Base-by-base conservation (phyloP, 768 basidiomycete genomes). In the Boletus subcaerulescens region DNA sequence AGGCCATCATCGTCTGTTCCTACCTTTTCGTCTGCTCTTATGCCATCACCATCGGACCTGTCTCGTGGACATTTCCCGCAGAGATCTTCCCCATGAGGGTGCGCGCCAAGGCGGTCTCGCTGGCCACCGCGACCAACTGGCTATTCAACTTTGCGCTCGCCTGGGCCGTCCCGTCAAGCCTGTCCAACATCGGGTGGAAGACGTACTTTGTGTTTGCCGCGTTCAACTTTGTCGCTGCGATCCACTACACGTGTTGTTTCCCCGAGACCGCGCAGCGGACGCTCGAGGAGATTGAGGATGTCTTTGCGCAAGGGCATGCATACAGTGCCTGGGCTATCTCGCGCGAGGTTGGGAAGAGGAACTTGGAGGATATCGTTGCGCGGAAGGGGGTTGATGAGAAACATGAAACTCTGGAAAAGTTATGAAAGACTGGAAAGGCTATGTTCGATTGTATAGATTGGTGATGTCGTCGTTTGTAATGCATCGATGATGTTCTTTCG, bases 141-240 rank as follows among this genome's bases (percentile, higher is more conserved):
- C 66, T 77, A 20, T 88, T 89, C 76, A 87, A 87, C 76, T 85
- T 84, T 58, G 84, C 85, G 14, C 79, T 89, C 53, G 86, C 86
- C 0, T 89, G 82, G 74, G 86, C 86, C 9, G 87, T 89, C 2
- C 89, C 89, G 1, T 87, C 89, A 0, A 82, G 80, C 8, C 79
- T 91, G 45, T 69, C 80, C 29, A 75, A 59, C 59, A 88, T 91
- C 56, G 86, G 85, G 15, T 86, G 83, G 79, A 86, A 82, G 72
- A 89, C 80, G 3, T 90, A 89, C 71, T 88, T 88, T 71, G 83
- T 89, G 68, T 89, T 90, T 65, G 87, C 84, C 10, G 72, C 86
- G 11, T 89, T 89, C 80, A 87, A 88, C 75, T 83, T 86, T 55
- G 82, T 84, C 1, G 85, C 83, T 2, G 85, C 79, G 66, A 72